A percentile compares a stretch with the other conserved stretches of the same genome.
phyloP scores from a whole-genome alignment of 2,329 filamentous ascomycete genomes.

The Botrytis aclada region DNA sequence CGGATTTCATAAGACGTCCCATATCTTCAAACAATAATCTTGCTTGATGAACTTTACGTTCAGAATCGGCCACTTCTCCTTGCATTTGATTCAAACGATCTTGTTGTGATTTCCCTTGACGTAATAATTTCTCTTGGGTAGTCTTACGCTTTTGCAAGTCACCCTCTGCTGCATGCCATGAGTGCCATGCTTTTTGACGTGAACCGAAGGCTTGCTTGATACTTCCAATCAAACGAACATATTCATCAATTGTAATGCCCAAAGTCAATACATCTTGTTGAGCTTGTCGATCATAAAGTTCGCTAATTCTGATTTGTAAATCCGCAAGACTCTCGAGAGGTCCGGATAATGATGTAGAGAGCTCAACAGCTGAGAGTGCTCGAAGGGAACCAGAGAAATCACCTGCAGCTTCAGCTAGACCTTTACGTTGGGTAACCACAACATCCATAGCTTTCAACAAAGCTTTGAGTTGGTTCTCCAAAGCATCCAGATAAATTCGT shows the following conservation, averaged over 20 bases:
- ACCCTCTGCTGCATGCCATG: slow-evolving; percentile 87
- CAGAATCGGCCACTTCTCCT: slow-evolving; percentile 91
- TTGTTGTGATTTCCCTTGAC: slow-evolving; percentile 93
- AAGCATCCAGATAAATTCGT: slow-evolving; percentile 86
- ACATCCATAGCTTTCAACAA: slow-evolving; percentile 91
- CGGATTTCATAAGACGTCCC: slow-evolving; percentile 85
- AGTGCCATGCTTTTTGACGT: slow-evolving; percentile 91
- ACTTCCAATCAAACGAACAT: slow-evolving; percentile 91
- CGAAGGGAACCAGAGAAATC: slow-evolving; percentile 95
- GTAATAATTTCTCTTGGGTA: slow-evolving; percentile 88
- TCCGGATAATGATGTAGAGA: slow-evolving; percentile 82
- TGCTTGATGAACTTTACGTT: slow-evolving; percentile 88
- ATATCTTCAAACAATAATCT: slow-evolving; percentile 93
- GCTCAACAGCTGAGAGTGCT: slow-evolving; percentile 84
- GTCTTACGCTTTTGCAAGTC: slow-evolving; percentile 87
- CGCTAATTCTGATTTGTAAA: slow-evolving; percentile 87
- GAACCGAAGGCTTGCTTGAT: slow-evolving; percentile 92
- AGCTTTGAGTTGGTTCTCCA: slow-evolving; percentile 87
- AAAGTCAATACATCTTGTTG: slow-evolving; percentile 95
- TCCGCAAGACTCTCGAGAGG: slow-evolving; percentile 91
- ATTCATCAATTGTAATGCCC: slow-evolving; percentile 97
- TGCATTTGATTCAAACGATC: slow-evolving; percentile 89
- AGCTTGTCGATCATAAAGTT: slow-evolving; percentile 93
- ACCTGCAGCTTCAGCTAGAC: slow-evolving; percentile 85
- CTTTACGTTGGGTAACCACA: slow-evolving; percentile 88